Base-by-base conservation (phyloP, 345 rosid species). In the Populus alba region DNA sequence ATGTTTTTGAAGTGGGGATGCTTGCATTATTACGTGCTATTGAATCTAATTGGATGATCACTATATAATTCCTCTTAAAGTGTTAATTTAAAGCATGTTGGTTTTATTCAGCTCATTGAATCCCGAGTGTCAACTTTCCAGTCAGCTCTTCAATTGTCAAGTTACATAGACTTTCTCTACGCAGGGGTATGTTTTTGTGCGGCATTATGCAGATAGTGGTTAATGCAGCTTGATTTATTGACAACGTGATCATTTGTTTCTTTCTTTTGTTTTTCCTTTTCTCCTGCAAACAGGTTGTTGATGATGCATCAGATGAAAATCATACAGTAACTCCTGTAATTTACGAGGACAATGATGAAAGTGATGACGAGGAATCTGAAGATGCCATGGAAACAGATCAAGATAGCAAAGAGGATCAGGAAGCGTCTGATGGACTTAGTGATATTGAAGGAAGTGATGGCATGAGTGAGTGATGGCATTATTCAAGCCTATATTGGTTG, bases 91-190 rank as follows among this genome's bases (percentile, higher is more conserved):
- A 37, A 15, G 12, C 12, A 2, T 76, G 38, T 80, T 67, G 62
- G 79, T 80, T 27, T 61, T 38, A 65, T 84, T 85, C 93, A 96
- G 98, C 88, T 91, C 65, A 90, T 92, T 9, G 99, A 94, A 84
- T 87, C 97, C n/a, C 87, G 99, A 67, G 86, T 87, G 57, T 81
- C 93, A 7, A 94, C 94, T 49, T 88, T 91, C 82, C 84, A 85
- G 63, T 76, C 97, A 6, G 94, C 95, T 4, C 86, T 88, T 70
- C 88, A 92, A 77, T 84, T 96, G 79, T 96, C 99, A 66, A 87
- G 89, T 79, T 47, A 86, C 88, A 77, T 94, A 76, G 97, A 91
- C 86, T 77, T 86, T 41, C 80, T 81, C 45, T 92, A 72, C 70
- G 78, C 91, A 7, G 87, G 88, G 86, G 94, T 88, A 83, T 27